These are phyloP conservation scores for Iberis pinnata DNA, from an alignment of 345 rosid genomes.

Conservation along the genomic window DNA sequence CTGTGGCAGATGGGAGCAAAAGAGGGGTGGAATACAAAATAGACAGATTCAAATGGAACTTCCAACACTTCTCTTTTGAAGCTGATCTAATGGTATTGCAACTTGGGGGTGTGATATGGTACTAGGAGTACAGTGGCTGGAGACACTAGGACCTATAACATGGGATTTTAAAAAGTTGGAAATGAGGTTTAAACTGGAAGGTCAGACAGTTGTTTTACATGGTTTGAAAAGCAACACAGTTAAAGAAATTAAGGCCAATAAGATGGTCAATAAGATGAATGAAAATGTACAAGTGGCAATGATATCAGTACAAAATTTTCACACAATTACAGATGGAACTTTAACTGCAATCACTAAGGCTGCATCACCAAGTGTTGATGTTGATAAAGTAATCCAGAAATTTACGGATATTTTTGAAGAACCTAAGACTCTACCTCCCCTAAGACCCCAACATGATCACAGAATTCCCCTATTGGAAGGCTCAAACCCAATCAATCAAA, in stretches of 20 bases:
- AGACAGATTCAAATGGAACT: not conserved
- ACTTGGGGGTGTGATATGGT: not conserved
- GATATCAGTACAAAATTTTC: not conserved
- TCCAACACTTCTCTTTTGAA: not conserved
- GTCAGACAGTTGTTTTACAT: not conserved
- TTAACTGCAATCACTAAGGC: too few species aligned
- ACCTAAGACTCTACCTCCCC: not conserved
- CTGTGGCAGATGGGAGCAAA: not conserved
- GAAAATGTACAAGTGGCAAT: not conserved
- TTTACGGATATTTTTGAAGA: not conserved
- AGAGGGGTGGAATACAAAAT: not conserved
- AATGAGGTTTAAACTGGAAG: not conserved
- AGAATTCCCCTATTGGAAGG: not conserved
- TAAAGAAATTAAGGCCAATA: not conserved
- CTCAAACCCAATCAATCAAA: not conserved
- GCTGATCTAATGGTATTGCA: not conserved
- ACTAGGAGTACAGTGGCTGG: not conserved
- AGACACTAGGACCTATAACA: not conserved
- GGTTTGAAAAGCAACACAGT: not conserved
- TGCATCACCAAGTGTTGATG: too few species aligned
- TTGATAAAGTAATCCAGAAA: too few species aligned
- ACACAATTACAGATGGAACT: too few species aligned
- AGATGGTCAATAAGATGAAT: rapidly evolving
- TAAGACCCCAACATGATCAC: not conserved
- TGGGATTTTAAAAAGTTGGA: not conserved